Conservation (phyloP, 192 early-diverging fungal genomes). For the Linnemannia exigua region DNA sequence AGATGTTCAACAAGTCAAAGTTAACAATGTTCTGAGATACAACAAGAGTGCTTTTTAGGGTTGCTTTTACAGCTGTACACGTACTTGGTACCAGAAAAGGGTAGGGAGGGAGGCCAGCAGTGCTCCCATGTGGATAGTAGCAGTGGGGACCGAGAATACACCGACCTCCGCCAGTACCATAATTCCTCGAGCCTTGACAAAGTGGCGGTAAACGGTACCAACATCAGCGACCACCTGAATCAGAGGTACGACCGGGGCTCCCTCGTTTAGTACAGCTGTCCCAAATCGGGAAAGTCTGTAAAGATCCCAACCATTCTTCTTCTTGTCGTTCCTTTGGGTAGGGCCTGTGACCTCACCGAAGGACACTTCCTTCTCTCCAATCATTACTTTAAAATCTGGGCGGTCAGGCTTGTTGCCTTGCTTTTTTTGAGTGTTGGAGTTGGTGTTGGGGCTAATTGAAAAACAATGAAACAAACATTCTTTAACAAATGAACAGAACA, state of each 20-base stretch:
- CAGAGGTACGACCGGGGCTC: constrained; percentile 12
- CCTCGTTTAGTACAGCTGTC: constrained; percentile 21
- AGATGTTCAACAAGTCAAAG: constrained; percentile 7
- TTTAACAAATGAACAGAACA: constrained; percentile 4
- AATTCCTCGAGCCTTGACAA: constrained; percentile 20
- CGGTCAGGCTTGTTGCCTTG: constrained; percentile 20
- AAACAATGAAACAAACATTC: neutral
- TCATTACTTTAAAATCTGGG: constrained; percentile 28
- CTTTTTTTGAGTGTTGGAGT: constrained; percentile 16
- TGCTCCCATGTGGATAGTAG: constrained; percentile 13
- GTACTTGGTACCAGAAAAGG: constrained; percentile 12
- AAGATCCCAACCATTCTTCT: constrained; percentile 33
- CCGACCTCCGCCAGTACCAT: constrained; percentile 33
- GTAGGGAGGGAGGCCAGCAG: constrained; percentile 15
- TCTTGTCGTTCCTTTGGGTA: constrained; percentile 19
- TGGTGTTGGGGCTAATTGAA: constrained; percentile 24
- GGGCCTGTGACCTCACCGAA: constrained; percentile 33
- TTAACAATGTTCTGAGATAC: neutral
- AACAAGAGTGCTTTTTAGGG: constrained; percentile 7
- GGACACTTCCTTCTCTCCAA: constrained; percentile 18
- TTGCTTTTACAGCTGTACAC: neutral
- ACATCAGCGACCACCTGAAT: constrained; percentile 10
- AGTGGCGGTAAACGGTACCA: constrained; percentile 25
- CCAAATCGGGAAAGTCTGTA: constrained; percentile 30
- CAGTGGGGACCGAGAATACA: constrained; percentile 7